Conservation (phyloP, 306 rosid species). For the Dalbergia oliveri region DNA sequence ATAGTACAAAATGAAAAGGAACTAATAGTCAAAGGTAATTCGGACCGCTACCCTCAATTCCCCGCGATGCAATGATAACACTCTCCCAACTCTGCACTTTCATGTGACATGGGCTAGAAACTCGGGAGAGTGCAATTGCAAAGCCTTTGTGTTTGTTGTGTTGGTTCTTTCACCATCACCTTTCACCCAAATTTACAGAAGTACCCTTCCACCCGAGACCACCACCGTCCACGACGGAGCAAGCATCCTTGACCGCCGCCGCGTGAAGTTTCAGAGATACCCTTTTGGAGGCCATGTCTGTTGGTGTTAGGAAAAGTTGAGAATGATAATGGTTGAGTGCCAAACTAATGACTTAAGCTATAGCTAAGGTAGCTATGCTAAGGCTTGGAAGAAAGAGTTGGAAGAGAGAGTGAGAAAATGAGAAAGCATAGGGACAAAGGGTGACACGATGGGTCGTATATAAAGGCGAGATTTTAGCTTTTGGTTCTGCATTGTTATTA, state of each 20-base stretch:
- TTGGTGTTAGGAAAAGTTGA: slow-evolving; percentile 4
- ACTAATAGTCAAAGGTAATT: slow-evolving; percentile 57
- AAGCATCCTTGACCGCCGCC: neutral
- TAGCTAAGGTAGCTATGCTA: slow-evolving; percentile 15
- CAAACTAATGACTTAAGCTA: slow-evolving; percentile 18
- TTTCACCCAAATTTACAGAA: slow-evolving; percentile 47
- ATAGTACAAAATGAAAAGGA: slow-evolving; percentile 29
- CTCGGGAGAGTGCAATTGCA: slow-evolving; percentile 92
- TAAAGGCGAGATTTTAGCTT: slow-evolving; percentile 74
- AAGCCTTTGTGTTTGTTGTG: slow-evolving; percentile 52
- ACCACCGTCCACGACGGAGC: slow-evolving; percentile 37
- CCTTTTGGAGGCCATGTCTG: slow-evolving; percentile 45
- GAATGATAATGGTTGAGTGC: slow-evolving; percentile 22
- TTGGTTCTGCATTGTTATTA: slow-evolving; percentile 42
- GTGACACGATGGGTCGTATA: slow-evolving; percentile 76
- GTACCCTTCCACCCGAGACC: slow-evolving; percentile 42
- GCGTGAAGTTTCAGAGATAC: neutral
- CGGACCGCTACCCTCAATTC: slow-evolving; percentile 99
- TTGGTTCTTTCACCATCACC: slow-evolving; percentile 38
- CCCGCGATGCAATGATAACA: slow-evolving; percentile 94
- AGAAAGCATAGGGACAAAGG: slow-evolving; percentile 55
- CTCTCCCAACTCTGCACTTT: slow-evolving; percentile 73
- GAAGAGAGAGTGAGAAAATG: slow-evolving; percentile 46
- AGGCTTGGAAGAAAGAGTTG: neutral
- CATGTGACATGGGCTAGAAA: slow-evolving; percentile 52